These are phyloP conservation scores for Gonium pectorale DNA, from an alignment of 139 green algal genomes.

Conservation along the genomic window DNA sequence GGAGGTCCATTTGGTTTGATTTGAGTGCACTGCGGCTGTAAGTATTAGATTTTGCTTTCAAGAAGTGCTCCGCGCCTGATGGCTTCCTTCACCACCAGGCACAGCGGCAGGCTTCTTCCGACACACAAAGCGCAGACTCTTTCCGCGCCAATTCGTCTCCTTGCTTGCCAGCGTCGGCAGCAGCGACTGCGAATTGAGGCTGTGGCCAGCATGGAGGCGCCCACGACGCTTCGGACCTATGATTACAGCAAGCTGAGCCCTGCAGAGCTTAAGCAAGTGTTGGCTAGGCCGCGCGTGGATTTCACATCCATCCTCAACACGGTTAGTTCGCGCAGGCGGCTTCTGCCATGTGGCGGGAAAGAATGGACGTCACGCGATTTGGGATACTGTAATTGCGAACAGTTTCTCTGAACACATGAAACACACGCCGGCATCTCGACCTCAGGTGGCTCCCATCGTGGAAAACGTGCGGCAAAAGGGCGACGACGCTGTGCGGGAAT, in stretches of 20 bases:
- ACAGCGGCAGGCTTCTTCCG: neutral
- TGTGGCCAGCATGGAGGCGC: slow-evolving; percentile 40
- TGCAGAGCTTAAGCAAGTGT: slow-evolving; percentile 51
- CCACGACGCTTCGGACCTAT: slow-evolving; percentile 28
- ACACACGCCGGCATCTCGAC: neutral
- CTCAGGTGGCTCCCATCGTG: slow-evolving; percentile 91
- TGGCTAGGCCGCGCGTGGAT: slow-evolving; percentile 88
- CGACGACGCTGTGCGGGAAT: slow-evolving; percentile 92
- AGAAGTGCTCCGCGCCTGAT: neutral
- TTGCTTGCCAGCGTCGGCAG: neutral
- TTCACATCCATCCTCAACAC: slow-evolving; percentile 90
- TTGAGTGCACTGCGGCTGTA: too few relatives aligned
- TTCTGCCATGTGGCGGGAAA: too few relatives aligned
- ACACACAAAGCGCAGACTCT: neutral
- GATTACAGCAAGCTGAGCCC: slow-evolving; percentile 24
- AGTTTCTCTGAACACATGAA: too few relatives aligned
- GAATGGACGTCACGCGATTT: too few relatives aligned
- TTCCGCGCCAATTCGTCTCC: neutral
- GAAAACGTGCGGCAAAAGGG: slow-evolving; percentile 85
- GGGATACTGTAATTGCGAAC: too few relatives aligned
- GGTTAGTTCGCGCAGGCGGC: too few relatives aligned
- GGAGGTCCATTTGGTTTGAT: too few relatives aligned
- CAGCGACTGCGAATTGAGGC: neutral
- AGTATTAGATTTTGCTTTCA: too few relatives aligned
- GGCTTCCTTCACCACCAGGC: slow-evolving; percentile 10